Base-by-base conservation (phyloP, 495 filamentous ascomycete species). In the Tetracladium setigerum region DNA sequence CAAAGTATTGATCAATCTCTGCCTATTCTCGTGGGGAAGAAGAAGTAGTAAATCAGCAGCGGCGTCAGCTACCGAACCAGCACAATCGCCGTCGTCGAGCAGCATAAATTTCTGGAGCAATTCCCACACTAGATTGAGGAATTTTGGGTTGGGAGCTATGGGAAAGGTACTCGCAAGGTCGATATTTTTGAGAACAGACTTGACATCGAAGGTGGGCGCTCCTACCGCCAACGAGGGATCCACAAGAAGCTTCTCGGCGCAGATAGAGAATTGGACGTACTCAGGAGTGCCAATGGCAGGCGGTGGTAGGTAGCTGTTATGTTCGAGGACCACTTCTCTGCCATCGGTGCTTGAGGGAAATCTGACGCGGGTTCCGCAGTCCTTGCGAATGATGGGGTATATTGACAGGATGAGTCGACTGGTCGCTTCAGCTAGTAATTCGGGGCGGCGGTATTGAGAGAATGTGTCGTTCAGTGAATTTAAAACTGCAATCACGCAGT, bases 391-490 rank as follows among this genome's bases (percentile, higher is more conserved):
- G 12, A 53, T 19, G 1, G 44, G n/a, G 12, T 30, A 45, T 1
- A 13, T 15, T 10, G 71, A 67, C 9, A 70, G 57, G 35, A 86
- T 68, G 9, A 88, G 67, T 35, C 66, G 66, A 40, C 80, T 74
- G 11, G 71, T 68, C 9, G 79, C 78, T 56, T 88, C 86, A 12
- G 81, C 77, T 4, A 83, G 76, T 12, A 89, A 63, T 49, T 88
- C 83, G 0, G 84, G 84, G 4, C 78, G 76, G n/a, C 79, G 74
- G 45, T 71, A 71, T 15, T 42, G 15, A 12, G 12, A 30, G 12
- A 46, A 66, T 12, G 30, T 19, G 17, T 43, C 43, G 15, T 38
- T 22, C 17, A 44, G 41, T 3, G 17, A 24, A 31, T 31, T n/a
- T 2, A 51, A 36, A 27, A 33, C 30, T 15, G 1, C 24, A 1